Conservation (phyloP, 2,329 filamentous ascomycete genomes). For the Sarocladium oryzae region DNA sequence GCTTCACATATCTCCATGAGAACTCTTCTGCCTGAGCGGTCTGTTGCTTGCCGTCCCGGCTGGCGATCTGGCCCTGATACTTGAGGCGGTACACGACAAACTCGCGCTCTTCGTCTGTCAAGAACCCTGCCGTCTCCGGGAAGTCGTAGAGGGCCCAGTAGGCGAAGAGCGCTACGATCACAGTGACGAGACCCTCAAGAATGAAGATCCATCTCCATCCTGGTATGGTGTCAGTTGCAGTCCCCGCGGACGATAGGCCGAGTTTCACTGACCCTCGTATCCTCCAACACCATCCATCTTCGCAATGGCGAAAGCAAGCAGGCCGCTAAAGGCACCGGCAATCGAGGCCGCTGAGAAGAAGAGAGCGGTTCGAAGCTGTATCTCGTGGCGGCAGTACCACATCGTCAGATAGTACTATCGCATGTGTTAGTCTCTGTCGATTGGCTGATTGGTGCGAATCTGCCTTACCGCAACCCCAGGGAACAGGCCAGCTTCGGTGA, state of each 20-base stretch:
- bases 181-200: slow-evolving; percentile 62
- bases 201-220: slow-evolving; percentile 65
- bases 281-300: slow-evolving; percentile 50
- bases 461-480: slow-evolving; percentile 50
- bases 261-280: neutral
- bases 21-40: slow-evolving; percentile 68
- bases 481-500: slow-evolving; percentile 62
- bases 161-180: slow-evolving; percentile 57
- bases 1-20: slow-evolving; percentile 66
- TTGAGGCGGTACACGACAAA: slow-evolving; percentile 67
- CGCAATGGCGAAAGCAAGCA: slow-evolving; percentile 63
- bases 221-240: neutral
- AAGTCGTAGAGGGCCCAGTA: slow-evolving; percentile 76
- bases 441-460: neutral
- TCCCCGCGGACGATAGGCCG: neutral
- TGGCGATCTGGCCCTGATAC: slow-evolving; percentile 44
- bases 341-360: slow-evolving; percentile 81
- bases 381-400: slow-evolving; percentile 54
- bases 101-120: slow-evolving; percentile 62
- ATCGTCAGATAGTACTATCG: slow-evolving; percentile 47
- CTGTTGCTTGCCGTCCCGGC: slow-evolving; percentile 15
- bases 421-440: neutral
- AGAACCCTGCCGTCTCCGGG: slow-evolving; percentile 69
- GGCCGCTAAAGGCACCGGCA: slow-evolving; percentile 69
- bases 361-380: slow-evolving; percentile 54